Evolutionary conservation across 352 stramenopile genomes (phyloP).

Genomic region (Pythium sp.): DNA sequence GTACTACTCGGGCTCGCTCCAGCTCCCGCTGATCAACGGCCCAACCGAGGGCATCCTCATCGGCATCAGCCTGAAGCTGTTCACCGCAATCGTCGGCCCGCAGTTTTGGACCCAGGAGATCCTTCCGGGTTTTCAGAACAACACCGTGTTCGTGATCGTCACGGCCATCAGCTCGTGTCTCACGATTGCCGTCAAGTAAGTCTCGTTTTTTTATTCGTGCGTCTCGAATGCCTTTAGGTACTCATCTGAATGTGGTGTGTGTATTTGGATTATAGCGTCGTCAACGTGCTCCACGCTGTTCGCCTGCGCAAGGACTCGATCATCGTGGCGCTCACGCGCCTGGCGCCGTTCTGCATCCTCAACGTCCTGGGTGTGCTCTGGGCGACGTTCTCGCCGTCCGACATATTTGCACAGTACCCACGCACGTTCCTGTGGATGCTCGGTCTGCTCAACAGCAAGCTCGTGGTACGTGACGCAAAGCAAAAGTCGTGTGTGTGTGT

Average conservation of each 20-base stretch:
- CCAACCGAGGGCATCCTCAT: conserved; percentile 95
- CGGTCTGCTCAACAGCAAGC: conserved; percentile 85
- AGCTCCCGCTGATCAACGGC: conserved; percentile 96
- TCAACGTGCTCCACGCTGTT: conserved; percentile 73
- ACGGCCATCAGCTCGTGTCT: conserved; percentile 55
- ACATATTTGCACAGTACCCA: conserved; percentile 74
- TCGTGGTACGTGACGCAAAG: conserved; percentile 52
- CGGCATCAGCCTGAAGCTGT: conserved; percentile 67
- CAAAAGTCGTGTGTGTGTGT: no score
- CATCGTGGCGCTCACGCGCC: conserved; percentile 74
- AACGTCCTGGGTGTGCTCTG: conserved; percentile 70
- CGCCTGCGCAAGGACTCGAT: conserved; percentile 67
- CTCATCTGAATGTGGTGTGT: not conserved
- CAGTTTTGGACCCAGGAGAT: conserved; percentile 72
- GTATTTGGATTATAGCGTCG: conserved; percentile 32
- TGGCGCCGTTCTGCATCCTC: conserved; percentile 69
- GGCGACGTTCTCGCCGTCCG: conserved; percentile 64
- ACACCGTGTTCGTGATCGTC: conserved; percentile 75
- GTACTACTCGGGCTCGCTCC: conserved; percentile 94
- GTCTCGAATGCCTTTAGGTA: not conserved
- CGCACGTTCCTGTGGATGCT: conserved; percentile 87
- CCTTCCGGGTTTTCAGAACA: conserved; percentile 70
- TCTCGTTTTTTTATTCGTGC: conserved; percentile 8
- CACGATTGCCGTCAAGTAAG: conserved; percentile 79
- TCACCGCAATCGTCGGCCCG: conserved; percentile 57